Conservation (phyloP, 2,329 filamentous ascomycete genomes). For the Pseudocercospora fuligena region DNA sequence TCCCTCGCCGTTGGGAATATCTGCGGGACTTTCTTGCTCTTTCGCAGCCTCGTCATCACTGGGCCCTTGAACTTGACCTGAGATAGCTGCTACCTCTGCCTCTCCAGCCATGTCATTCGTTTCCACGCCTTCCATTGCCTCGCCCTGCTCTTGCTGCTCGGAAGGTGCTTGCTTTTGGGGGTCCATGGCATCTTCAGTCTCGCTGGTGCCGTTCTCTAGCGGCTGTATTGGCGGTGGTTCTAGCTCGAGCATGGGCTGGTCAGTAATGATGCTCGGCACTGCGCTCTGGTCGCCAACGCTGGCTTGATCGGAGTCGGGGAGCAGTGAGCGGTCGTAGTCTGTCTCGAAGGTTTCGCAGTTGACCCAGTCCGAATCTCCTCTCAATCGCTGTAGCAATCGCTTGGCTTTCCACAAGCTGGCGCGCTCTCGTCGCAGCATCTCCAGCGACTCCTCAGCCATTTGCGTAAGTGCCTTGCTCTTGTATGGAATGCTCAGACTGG, state of each 20-base stretch:
- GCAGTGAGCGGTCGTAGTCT: constrained; percentile 51
- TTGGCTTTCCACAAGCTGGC: constrained; percentile 74
- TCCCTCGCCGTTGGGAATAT: not conserved
- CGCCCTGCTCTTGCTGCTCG: constrained; percentile 20
- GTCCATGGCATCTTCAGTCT: constrained; percentile 18
- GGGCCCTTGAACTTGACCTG: not conserved
- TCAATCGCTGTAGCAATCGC: constrained; percentile 71
- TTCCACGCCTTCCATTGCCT: constrained; percentile 37
- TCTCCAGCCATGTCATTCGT: constrained; percentile 18
- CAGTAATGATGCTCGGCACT: constrained; percentile 30
- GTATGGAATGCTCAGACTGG: constrained; percentile 75
- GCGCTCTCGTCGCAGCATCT: constrained; percentile 77
- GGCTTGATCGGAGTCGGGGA: constrained; percentile 25
- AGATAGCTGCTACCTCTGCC: not conserved
- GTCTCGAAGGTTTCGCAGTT: constrained; percentile 60
- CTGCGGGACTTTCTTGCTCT: not conserved
- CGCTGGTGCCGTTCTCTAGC: constrained; percentile 11
- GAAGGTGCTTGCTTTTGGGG: constrained; percentile 15
- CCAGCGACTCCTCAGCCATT: constrained; percentile 70
- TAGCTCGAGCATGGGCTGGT: constrained; percentile 23
- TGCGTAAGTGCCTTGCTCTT: constrained; percentile 73
- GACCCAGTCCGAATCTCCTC: constrained; percentile 73
- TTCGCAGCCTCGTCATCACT: not conserved
- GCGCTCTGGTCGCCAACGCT: constrained; percentile 25
- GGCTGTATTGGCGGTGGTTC: constrained; percentile 10